Evolutionary conservation across 192 early-diverging fungal species (phyloP).

Genomic region (Coemansia sp.): DNA sequence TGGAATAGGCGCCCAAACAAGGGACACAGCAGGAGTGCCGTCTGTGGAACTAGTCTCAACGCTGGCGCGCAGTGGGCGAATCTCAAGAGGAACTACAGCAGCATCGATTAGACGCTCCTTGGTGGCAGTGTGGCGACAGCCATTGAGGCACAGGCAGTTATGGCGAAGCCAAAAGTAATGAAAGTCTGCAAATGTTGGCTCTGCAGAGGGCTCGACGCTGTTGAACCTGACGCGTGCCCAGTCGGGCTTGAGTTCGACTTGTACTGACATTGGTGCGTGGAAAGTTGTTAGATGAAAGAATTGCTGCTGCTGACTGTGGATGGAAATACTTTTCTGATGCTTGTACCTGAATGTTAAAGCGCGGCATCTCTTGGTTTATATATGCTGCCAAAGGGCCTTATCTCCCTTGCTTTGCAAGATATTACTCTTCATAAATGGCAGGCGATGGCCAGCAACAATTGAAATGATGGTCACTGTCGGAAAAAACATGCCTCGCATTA

Average conservation of each 20-base stretch:
- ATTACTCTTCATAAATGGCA: too few species aligned
- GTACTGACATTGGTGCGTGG: slow-evolving; percentile 22
- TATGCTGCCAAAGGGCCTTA: too few species aligned
- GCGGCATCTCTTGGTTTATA: too few species aligned
- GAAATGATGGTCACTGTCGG: too few species aligned
- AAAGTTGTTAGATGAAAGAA: too few species aligned
- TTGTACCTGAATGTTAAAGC: too few species aligned
- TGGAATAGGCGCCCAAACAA: slow-evolving; percentile 46
- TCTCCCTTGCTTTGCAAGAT: too few species aligned
- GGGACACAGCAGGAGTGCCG: slow-evolving; percentile 19
- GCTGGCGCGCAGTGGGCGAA: slow-evolving; percentile 39
- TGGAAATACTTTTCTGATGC: too few species aligned
- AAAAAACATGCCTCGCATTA: too few species aligned
- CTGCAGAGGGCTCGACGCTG: neutral
- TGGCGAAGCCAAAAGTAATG: slow-evolving; percentile 59
- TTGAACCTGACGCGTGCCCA: slow-evolving; percentile 43
- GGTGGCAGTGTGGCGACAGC: slow-evolving; percentile 46
- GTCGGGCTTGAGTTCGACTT: slow-evolving; percentile 47
- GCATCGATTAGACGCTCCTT: slow-evolving; percentile 55
- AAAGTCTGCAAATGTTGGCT: slow-evolving; percentile 30
- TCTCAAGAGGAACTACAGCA: slow-evolving; percentile 41
- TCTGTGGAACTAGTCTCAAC: slow-evolving; percentile 5
- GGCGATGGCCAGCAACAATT: too few species aligned
- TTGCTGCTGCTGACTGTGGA: too few species aligned
- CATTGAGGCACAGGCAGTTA: slow-evolving; percentile 55